Conservation (phyloP, 2,329 filamentous ascomycete genomes). For the Colletotrichum sp. region DNA sequence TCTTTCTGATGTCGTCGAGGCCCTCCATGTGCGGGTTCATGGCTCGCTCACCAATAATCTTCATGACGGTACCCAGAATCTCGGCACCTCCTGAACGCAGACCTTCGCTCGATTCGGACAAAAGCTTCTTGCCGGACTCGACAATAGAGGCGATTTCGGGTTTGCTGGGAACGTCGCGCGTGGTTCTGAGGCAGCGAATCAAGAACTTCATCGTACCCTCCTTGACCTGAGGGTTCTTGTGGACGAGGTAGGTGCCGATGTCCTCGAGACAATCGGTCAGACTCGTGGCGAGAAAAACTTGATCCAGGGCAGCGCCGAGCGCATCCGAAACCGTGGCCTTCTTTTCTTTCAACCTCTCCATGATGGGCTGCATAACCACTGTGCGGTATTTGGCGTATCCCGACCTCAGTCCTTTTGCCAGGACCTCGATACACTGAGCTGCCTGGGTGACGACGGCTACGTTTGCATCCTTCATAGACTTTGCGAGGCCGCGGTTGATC, state of each 20-base stretch:
- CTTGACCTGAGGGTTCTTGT: slow-evolving; percentile 98
- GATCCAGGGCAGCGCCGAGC: slow-evolving; percentile 82
- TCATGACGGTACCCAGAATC: slow-evolving; percentile 93
- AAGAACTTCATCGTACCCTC: slow-evolving; percentile 94
- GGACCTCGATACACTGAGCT: slow-evolving; percentile 87
- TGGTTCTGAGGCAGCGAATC: slow-evolving; percentile 84
- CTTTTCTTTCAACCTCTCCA: slow-evolving; percentile 98
- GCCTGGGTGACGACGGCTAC: slow-evolving; percentile 92
- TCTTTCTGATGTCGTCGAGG: slow-evolving; percentile 93
- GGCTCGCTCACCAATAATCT: slow-evolving; percentile 94
- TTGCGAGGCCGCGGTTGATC: slow-evolving; percentile 82
- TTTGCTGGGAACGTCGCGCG: slow-evolving; percentile 82
- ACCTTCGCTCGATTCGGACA: slow-evolving; percentile 86
- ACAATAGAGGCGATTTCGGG: slow-evolving; percentile 84
- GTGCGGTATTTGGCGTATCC: slow-evolving; percentile 82
- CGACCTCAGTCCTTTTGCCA: slow-evolving; percentile 84
- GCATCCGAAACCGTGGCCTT: slow-evolving; percentile 90
- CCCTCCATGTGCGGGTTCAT: slow-evolving; percentile 94
- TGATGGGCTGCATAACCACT: slow-evolving; percentile 83
- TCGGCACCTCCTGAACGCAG: slow-evolving; percentile 91
- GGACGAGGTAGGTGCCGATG: slow-evolving; percentile 79
- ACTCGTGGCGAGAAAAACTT: slow-evolving; percentile 67
- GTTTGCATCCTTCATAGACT: slow-evolving; percentile 99
- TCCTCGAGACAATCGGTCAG: slow-evolving; percentile 92
- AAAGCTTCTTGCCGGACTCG: slow-evolving; percentile 86